phyloP scores from a whole-genome alignment of 1,139 yeast genomes.

The Pichia sp. region DNA sequence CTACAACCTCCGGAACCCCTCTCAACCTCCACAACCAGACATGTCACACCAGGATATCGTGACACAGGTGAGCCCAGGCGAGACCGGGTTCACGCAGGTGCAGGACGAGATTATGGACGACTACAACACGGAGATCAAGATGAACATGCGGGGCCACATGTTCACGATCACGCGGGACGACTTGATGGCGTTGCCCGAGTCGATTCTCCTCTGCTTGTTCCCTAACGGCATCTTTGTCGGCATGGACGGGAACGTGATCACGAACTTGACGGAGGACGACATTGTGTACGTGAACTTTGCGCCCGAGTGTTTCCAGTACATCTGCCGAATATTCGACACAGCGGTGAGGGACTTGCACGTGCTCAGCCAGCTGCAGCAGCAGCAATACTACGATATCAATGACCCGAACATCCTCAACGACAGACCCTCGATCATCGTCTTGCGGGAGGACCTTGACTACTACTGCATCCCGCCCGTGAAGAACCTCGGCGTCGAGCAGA shows the following conservation, averaged over 20 bases:
- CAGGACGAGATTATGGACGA: slow-evolving; percentile 40
- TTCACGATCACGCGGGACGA: slow-evolving; percentile 82
- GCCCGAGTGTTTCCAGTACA: slow-evolving; percentile 80
- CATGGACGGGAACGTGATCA: slow-evolving; percentile 64
- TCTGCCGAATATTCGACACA: slow-evolving; percentile 54
- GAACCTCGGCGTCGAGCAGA: slow-evolving; percentile 47
- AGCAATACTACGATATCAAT: slow-evolving; percentile 32
- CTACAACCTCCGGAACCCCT: no score
- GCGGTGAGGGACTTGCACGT: slow-evolving; percentile 40
- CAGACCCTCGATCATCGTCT: slow-evolving; percentile 87
- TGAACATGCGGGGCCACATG: slow-evolving; percentile 58
- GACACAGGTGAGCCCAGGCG: slow-evolving; percentile 50
- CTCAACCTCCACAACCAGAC: no score
- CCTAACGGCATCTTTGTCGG: slow-evolving; percentile 92
- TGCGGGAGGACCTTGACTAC: slow-evolving; percentile 90
- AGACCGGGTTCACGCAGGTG: slow-evolving; percentile 28
- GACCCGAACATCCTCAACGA: slow-evolving; percentile 62
- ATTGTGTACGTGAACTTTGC: slow-evolving; percentile 79
- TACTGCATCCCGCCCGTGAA: slow-evolving; percentile 77
- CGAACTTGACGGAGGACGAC: slow-evolving; percentile 72
- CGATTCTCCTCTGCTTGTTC: slow-evolving; percentile 76
- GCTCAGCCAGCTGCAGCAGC: slow-evolving; percentile 29
- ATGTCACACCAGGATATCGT: slow-evolving; percentile 41
- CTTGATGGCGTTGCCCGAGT: slow-evolving; percentile 85
- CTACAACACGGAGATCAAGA: slow-evolving; percentile 58